A percentile compares a stretch with the other conserved stretches of the same genome.
These are phyloP conservation scores for Pleurotus sapidus DNA, from an alignment of 768 basidiomycete genomes.

Conservation along the genomic window DNA sequence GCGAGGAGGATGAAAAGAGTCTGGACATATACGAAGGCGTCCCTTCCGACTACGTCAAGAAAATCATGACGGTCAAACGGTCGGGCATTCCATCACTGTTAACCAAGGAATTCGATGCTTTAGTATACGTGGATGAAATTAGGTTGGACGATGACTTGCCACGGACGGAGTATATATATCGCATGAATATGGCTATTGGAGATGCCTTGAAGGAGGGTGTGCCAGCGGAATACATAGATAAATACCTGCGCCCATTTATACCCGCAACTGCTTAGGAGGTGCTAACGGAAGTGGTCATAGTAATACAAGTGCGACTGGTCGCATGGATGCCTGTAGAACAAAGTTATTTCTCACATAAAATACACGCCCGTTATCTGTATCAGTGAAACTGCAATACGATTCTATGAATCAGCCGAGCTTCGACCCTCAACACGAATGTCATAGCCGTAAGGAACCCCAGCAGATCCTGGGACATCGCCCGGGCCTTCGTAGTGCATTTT, in stretches of 20 bases:
- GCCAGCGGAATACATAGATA: constrained; percentile 38
- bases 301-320: no score
- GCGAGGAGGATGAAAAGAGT: constrained; percentile 32
- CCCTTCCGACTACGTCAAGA: constrained; percentile 34
- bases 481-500: constrained; percentile 91
- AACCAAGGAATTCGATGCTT: constrained; percentile 15
- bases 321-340: no score
- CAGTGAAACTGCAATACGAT: no score
- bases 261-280: constrained; percentile 14
- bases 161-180: constrained; percentile 38
- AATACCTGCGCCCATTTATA: constrained; percentile 41
- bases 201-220: constrained; percentile 39
- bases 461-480: constrained; percentile 60
- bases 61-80: constrained; percentile 25
- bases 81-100: neutral
- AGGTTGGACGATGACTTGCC: constrained; percentile 28
- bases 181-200: constrained; percentile 43
- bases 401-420: constrained; percentile 40
- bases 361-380: no score
- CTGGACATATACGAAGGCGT: constrained; percentile 44
- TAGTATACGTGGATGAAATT: constrained; percentile 41
- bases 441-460: constrained; percentile 77
- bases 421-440: constrained; percentile 63
- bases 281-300: no score
- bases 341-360: no score